A percentile compares a stretch with the other conserved stretches of the same genome.
These are phyloP conservation scores for Yamadazyma tumulicola DNA, from an alignment of 805 yeast genomes.

Conservation along the genomic window DNA sequence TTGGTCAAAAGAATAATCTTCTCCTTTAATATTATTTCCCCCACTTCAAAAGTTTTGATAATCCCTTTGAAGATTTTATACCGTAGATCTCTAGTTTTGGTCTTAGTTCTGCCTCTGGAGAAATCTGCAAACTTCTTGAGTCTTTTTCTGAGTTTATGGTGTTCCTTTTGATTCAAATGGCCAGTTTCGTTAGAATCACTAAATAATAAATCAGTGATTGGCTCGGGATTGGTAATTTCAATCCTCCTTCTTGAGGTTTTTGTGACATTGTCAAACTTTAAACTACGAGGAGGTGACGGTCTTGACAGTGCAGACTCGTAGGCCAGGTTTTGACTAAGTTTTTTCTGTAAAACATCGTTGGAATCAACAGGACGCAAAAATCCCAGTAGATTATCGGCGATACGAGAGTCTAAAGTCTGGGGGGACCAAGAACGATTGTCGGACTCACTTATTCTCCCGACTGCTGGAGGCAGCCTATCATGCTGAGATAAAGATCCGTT, in stretches of 20 bases:
- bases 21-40: conserved; percentile 64
- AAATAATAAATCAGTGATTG: conserved; percentile 13
- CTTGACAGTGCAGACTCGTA: not conserved
- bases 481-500: no score
- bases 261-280: not conserved
- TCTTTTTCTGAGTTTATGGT: conserved; percentile 12
- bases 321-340: not conserved
- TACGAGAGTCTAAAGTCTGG: not conserved
- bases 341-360: not conserved
- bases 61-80: conserved; percentile 18
- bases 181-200: not conserved
- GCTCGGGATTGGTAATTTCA: conserved; percentile 21
- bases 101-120: conserved; percentile 21
- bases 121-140: conserved; percentile 21
- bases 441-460: no score
- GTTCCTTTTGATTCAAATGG: conserved; percentile 8
- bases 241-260: conserved; percentile 1
- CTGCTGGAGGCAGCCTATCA: no score
- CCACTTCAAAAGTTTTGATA: conserved; percentile 38
- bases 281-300: not conserved
- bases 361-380: not conserved
- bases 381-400: not conserved
- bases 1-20: conserved; percentile 67
- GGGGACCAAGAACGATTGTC: not conserved
- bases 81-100: conserved; percentile 16